Evolutionary conservation across 768 basidiomycete genomes (phyloP).

Genomic region (Tylopilus balloui): DNA sequence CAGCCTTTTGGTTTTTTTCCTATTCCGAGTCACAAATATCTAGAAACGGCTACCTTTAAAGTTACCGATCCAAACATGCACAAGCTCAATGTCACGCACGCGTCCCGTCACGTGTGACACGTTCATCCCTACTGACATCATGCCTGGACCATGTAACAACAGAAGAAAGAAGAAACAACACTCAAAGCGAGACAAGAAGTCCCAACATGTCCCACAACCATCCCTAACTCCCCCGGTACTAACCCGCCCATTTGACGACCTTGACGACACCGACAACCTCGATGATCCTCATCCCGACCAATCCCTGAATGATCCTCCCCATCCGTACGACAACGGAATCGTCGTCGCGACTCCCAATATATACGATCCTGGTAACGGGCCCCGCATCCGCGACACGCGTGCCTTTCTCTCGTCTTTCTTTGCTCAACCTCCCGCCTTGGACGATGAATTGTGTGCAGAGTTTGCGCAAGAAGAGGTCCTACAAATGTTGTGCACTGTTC

Average conservation of each 20-base stretch:
- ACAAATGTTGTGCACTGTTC: conserved; percentile 63
- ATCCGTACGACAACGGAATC: conserved; percentile 4
- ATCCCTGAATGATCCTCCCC: neutral
- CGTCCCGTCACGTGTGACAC: conserved; percentile 31
- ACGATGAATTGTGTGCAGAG: conserved; percentile 68
- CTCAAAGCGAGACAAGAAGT: conserved; percentile 33
- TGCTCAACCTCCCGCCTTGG: conserved; percentile 57
- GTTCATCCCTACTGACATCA: conserved; percentile 25
- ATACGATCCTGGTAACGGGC: conserved; percentile 74
- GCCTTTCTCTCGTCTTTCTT: conserved; percentile 66
- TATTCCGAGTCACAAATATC: conserved; percentile 22
- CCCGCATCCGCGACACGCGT: conserved; percentile 64
- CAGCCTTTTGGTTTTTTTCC: conserved; percentile 12
- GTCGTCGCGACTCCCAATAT: conserved; percentile 55
- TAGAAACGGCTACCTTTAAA: conserved; percentile 10
- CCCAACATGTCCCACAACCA: neutral
- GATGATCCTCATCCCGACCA: conserved; percentile 11
- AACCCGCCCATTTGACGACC: neutral
- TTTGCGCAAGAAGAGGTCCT: conserved; percentile 73
- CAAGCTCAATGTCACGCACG: conserved; percentile 28
- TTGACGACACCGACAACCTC: neutral
- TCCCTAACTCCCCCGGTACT: neutral
- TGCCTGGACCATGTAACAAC: conserved; percentile 62
- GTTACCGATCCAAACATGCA: conserved; percentile 12
- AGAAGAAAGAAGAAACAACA: conserved; percentile 42